phyloP scores from a whole-genome alignment of 768 basidiomycete genomes.

The Erythrobasidium yunnanense region DNA sequence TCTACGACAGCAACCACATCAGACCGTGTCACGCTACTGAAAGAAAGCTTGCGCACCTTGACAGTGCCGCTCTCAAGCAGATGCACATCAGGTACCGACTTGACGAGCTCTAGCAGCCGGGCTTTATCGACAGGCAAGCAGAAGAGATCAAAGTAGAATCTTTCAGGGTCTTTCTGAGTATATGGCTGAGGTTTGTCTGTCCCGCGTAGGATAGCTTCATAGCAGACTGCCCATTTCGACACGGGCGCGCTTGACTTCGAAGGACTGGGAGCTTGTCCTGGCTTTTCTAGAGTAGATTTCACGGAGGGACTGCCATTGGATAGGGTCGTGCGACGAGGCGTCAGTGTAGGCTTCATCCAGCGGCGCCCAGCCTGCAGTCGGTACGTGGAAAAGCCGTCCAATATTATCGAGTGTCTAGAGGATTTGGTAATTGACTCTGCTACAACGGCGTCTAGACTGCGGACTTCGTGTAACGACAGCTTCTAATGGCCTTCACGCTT shows the following conservation, averaged over 20 bases:
- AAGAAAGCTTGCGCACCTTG: neutral
- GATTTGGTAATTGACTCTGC: no score
- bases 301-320: neutral
- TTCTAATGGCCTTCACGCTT: conserved; percentile 55
- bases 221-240: neutral
- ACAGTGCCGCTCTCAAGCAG: conserved; percentile 1
- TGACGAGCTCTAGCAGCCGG: neutral
- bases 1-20: conserved; percentile 18
- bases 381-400: no score
- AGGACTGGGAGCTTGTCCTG: neutral
- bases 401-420: no score
- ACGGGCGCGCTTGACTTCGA: conserved; percentile 10
- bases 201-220: conserved; percentile 7
- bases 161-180: conserved; percentile 8
- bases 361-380: no score
- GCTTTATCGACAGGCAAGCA: conserved; percentile 6
- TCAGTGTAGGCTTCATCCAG: conserved; percentile 12
- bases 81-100: neutral
- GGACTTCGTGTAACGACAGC: no score
- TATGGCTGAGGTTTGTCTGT: conserved; percentile 6
- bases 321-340: conserved; percentile 1
- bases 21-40: no score
- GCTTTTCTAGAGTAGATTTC: neutral
- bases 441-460: no score
- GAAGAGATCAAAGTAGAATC: conserved; percentile 25